Evolutionary conservation across 805 yeast species (phyloP), one percentile per base, ranked within the genome.

Genomic region (Starmera caribaea): DNA sequence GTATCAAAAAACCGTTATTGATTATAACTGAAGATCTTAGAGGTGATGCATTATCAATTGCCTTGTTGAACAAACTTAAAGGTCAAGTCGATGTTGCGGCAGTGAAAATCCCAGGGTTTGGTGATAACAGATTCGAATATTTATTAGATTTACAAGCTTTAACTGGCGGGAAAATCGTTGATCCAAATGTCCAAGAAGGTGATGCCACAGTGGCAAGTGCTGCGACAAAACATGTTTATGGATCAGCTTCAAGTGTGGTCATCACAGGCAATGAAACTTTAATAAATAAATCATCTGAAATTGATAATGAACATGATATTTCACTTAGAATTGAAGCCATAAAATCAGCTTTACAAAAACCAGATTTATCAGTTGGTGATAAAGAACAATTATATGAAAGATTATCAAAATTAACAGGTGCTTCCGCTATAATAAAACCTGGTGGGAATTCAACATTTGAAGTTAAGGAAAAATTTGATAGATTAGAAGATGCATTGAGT

Each of bases 401-500:
- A 71, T 74, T 90, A 55, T 97, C 98, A 59, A 90, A 92, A 72
- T 76, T 90, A 49, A 83, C 95, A 39, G 98, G 98, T 44, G 98
- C 97, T 79, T 97, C 92, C 62, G 98, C 98, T 46, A 97, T 92
- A 51, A 74, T 90, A 57, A 86, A 84, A 74, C 97, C 92, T 45
- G 98, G 98, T 65, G 98, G 98, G 54, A 67, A 97, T 39, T 86
- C 96, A 26, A 97, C 92, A 71, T 88, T 90, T 54, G 98, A 90
- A 71, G 98, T 90, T 54, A 94, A 97, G 59, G 98, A 90, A 76
- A 92, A 92, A 95, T 92, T 92, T 75, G 98, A 90, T 66, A 86
- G 98, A 71, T 92, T 88, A 61, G 97, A 92, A 56, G 98, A 90
- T 71, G 98, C 98, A 33, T 76, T 90, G 63, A 90, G 92, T 65